These are phyloP conservation scores for Pharnaceum exiguum DNA, from an alignment of 148 eudicot genomes.

Conservation along the genomic window DNA sequence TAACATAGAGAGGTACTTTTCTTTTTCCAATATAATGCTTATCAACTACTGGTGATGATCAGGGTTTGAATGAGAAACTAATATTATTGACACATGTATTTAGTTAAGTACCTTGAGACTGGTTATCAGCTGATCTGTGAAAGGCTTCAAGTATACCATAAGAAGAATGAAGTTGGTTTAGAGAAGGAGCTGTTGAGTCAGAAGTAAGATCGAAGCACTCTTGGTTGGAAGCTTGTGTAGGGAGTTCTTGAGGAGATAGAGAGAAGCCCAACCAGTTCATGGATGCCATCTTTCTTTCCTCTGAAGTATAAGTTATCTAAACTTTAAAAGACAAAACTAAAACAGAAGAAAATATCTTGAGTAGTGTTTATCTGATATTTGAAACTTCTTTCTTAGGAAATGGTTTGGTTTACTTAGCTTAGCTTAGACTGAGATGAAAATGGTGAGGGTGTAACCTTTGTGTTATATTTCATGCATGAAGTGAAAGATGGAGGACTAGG, in stretches of 20 bases:
- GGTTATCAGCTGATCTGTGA: constrained; percentile 36
- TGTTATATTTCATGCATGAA: constrained; percentile 49
- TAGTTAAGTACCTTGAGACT: constrained; percentile 50
- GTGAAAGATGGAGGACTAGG: neutral
- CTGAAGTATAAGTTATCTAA: constrained; percentile 4
- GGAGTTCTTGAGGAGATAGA: constrained; percentile 58
- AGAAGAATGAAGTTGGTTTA: constrained; percentile 41
- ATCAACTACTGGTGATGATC: neutral
- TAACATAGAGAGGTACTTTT: no score
- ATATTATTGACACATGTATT: no score
- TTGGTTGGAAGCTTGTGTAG: constrained; percentile 21
- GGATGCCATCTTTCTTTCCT: constrained; percentile 23
- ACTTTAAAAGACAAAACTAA: neutral
- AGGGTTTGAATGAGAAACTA: neutral
- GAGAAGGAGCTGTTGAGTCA: constrained; percentile 30
- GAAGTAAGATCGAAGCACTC: constrained; percentile 42
- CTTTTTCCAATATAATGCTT: neutral
- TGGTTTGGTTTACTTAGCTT: no score
- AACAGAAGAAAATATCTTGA: neutral
- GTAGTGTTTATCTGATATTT: no score
- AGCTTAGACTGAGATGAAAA: neutral
- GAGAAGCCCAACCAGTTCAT: constrained; percentile 76
- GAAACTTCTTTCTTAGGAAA: no score
- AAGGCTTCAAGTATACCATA: constrained; percentile 72
- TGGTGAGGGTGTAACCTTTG: neutral